Evolutionary conservation across 1,284 basidiomycete species (phyloP).

Genomic region (Pseudozyma tsukubaensis): DNA sequence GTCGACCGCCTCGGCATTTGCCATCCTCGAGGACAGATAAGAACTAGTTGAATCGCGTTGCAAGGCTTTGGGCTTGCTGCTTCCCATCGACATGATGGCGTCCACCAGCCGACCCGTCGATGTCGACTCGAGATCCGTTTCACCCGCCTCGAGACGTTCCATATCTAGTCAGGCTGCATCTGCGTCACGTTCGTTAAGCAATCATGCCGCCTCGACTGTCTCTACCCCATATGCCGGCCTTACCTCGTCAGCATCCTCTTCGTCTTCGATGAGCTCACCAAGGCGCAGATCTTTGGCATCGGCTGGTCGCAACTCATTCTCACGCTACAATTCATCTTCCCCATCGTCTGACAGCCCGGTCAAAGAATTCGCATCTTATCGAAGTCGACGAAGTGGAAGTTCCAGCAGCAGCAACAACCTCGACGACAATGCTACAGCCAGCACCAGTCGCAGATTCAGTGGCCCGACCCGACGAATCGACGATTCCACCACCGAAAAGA

Average conservation of each 20-base stretch:
- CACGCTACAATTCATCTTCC: slow-evolving; percentile 10
- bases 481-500: background rate
- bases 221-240: slow-evolving; percentile 29
- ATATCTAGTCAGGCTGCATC: slow-evolving; percentile 43
- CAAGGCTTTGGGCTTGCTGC: background rate
- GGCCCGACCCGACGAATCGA: background rate
- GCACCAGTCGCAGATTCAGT: background rate
- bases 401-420: slow-evolving; percentile 8
- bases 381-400: slow-evolving; percentile 8
- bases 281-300: slow-evolving; percentile 15
- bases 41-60: background rate
- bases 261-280: slow-evolving; percentile 11
- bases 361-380: background rate
- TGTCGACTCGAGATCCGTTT: background rate
- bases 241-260: slow-evolving; percentile 19
- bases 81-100: slow-evolving; percentile 7
- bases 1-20: too few species aligned
- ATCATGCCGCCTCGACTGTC: slow-evolving; percentile 11
- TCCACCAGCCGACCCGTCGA: slow-evolving; percentile 14
- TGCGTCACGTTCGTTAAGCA: slow-evolving; percentile 19
- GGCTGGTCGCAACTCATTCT: slow-evolving; percentile 1
- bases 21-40: too few species aligned
- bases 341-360: background rate
- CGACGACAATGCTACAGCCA: background rate
- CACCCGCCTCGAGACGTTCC: slow-evolving; percentile 26